These are phyloP conservation scores for Monosporascus sp. DNA, from an alignment of 2,329 filamentous ascomycete genomes.

Conservation along the genomic window DNA sequence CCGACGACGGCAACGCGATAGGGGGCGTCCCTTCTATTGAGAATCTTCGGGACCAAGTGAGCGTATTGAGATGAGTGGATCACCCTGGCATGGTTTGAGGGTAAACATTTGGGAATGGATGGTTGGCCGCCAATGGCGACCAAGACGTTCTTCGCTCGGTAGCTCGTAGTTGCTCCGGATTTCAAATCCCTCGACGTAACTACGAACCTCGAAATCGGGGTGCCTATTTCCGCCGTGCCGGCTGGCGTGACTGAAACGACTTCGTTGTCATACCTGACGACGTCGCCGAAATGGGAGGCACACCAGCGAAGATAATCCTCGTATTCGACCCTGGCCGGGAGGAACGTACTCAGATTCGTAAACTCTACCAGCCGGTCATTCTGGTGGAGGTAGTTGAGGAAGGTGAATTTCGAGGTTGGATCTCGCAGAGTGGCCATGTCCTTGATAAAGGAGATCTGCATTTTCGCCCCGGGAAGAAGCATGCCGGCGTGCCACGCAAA, in stretches of 20 bases:
- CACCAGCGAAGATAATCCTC: slow-evolving; percentile 97
- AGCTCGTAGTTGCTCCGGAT: slow-evolving; percentile 48
- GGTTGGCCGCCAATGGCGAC: slow-evolving; percentile 57
- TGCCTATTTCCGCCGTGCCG: slow-evolving; percentile 36
- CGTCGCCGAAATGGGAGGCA: slow-evolving; percentile 67
- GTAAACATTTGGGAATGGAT: slow-evolving; percentile 66
- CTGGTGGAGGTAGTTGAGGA: slow-evolving; percentile 86
- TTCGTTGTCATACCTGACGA: slow-evolving; percentile 72
- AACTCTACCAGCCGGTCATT: slow-evolving; percentile 83
- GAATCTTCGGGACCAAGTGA: slow-evolving; percentile 54
- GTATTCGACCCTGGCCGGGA: slow-evolving; percentile 82
- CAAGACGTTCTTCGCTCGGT: slow-evolving; percentile 60
- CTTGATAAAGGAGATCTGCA: slow-evolving; percentile 98
- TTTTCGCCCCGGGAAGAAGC: slow-evolving; percentile 86
- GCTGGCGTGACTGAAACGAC: slow-evolving; percentile 67
- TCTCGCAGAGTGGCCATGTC: slow-evolving; percentile 87
- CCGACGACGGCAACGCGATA: slow-evolving; percentile 82
- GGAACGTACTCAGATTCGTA: slow-evolving; percentile 83
- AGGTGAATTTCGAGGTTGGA: slow-evolving; percentile 87
- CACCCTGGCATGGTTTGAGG: slow-evolving; percentile 64
- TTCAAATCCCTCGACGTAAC: slow-evolving; percentile 60
- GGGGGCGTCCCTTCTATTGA: slow-evolving; percentile 48
- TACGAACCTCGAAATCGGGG: slow-evolving; percentile 58
- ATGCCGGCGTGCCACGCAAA: slow-evolving; percentile 96
- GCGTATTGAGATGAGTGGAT: slow-evolving; percentile 88